Percentiles rank a stretch among this genome's conserved stretches.
These are phyloP conservation scores for Russula sp. DNA, from an alignment of 768 basidiomycete species.

Conservation along the genomic window DNA sequence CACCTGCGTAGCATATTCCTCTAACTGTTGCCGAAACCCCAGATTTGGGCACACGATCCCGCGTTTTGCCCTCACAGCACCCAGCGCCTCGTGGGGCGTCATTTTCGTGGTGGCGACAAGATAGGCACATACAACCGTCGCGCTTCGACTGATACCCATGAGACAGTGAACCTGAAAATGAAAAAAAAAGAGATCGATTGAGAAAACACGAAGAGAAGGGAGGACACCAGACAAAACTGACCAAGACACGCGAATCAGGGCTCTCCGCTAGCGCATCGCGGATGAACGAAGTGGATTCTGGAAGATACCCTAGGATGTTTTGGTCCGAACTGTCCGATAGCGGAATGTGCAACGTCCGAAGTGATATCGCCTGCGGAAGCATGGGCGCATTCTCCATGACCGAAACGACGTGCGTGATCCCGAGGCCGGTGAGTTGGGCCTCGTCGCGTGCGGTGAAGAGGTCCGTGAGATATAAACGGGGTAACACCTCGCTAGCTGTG, in stretches of 20 bases:
- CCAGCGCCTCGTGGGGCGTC: constrained; percentile 27
- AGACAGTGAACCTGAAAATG: constrained; percentile 61
- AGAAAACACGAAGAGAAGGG: neutral
- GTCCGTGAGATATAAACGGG: constrained; percentile 57
- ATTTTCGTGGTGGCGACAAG: constrained; percentile 27
- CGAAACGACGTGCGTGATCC: constrained; percentile 71
- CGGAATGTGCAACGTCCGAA: constrained; percentile 47
- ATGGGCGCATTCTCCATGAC: constrained; percentile 45
- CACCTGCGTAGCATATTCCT: constrained; percentile 1
- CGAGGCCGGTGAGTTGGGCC: constrained; percentile 43
- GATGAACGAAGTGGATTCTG: constrained; percentile 46
- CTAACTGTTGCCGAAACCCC: constrained; percentile 29
- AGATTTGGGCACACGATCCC: constrained; percentile 27
- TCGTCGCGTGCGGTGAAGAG: constrained; percentile 45
- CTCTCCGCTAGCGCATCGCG: constrained; percentile 38
- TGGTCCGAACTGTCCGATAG: constrained; percentile 36
- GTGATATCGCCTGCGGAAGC: constrained; percentile 22
- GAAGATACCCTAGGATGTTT: constrained; percentile 41
- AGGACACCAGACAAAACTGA: constrained; percentile 28
- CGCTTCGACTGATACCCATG: constrained; percentile 68
- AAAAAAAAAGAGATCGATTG: neutral
- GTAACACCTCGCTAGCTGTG: constrained; percentile 31
- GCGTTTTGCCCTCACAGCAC: constrained; percentile 23
- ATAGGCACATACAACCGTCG: constrained; percentile 74
- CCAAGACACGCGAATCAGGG: constrained; percentile 41